A percentile compares a stretch with the other conserved stretches of the same genome.
Evolutionary conservation across 345 rosid species (phyloP).

Genomic region (Bruguiera parviflora): DNA sequence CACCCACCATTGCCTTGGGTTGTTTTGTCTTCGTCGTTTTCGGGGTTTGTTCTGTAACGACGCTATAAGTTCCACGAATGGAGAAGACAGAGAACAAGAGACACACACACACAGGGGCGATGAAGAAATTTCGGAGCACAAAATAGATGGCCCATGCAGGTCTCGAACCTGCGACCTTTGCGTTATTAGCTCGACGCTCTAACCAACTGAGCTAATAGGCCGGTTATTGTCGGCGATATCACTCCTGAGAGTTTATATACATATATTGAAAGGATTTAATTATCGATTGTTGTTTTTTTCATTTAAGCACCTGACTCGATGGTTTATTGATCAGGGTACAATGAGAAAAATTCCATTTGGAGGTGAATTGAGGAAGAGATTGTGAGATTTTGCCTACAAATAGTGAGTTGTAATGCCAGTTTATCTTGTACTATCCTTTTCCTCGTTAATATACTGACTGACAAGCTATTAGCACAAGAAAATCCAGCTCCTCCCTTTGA

Average conservation of each 20-base stretch:
- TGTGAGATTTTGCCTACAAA: slow-evolving; percentile 69
- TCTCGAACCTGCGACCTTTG: slow-evolving; percentile 75
- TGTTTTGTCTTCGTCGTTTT: too few relatives aligned
- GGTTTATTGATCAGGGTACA: slow-evolving; percentile 49
- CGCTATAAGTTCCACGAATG: too few relatives aligned
- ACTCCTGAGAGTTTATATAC: slow-evolving; percentile 92
- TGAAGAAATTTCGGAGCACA: too few relatives aligned
- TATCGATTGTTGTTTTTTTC: background rate
- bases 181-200: slow-evolving; percentile 56
- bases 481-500: slow-evolving; percentile 80
- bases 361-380: slow-evolving; percentile 54
- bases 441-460: slow-evolving; percentile 9
- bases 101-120: too few relatives aligned
- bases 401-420: slow-evolving; percentile 50
- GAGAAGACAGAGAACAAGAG: too few relatives aligned
- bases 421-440: slow-evolving; percentile 2
- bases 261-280: slow-evolving; percentile 22
- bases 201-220: slow-evolving; percentile 29
- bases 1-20: too few relatives aligned
- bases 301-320: background rate
- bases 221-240: too few relatives aligned
- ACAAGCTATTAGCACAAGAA: slow-evolving; percentile 44
- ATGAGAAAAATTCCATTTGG: slow-evolving; percentile 58
- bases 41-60: too few relatives aligned
- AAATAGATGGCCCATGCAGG: slow-evolving; percentile 41